These are phyloP conservation scores for Melaleuca alternifolia DNA, from an alignment of 345 rosid genomes.

Conservation along the genomic window DNA sequence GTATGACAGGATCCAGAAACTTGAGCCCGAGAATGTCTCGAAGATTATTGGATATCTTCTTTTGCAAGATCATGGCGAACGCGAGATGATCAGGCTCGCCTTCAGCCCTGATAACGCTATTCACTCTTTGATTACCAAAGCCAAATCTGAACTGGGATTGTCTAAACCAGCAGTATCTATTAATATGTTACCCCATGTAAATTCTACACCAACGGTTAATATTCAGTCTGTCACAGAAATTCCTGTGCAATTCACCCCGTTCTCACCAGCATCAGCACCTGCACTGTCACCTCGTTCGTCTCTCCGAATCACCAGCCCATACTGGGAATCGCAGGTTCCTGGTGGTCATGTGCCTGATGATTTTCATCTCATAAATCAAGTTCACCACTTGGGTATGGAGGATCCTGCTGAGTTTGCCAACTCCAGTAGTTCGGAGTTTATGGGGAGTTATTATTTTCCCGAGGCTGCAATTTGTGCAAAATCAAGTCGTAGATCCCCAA, in stretches of 20 bases:
- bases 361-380: slow-evolving; percentile 16
- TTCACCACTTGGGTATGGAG: slow-evolving; percentile 43
- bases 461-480: slow-evolving; percentile 38
- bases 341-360: slow-evolving; percentile 30
- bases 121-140: slow-evolving; percentile 46
- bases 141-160: slow-evolving; percentile 49
- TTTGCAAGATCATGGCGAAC: slow-evolving; percentile 61
- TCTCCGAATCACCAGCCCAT: slow-evolving; percentile 28
- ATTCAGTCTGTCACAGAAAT: slow-evolving; percentile 15
- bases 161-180: slow-evolving; percentile 19
- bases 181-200: slow-evolving; percentile 26
- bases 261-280: slow-evolving; percentile 11
- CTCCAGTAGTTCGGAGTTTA: slow-evolving; percentile 30
- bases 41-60: slow-evolving; percentile 80
- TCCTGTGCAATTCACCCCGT: slow-evolving; percentile 27
- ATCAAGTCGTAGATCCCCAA: slow-evolving; percentile 57
- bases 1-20: slow-evolving; percentile 64
- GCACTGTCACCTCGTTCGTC: slow-evolving; percentile 26
- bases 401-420: slow-evolving; percentile 31
- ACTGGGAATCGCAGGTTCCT: slow-evolving; percentile 30
- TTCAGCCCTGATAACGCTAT: slow-evolving; percentile 63
- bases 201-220: background rate
- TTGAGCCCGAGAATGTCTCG: slow-evolving; percentile 77
- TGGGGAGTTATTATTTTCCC: slow-evolving; percentile 28
- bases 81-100: slow-evolving; percentile 84